A percentile compares a stretch with the other conserved stretches of the same genome.
Evolutionary conservation across 108 stramenopile species (phyloP).

Genomic region (Fragilariopsis cylindrus): DNA sequence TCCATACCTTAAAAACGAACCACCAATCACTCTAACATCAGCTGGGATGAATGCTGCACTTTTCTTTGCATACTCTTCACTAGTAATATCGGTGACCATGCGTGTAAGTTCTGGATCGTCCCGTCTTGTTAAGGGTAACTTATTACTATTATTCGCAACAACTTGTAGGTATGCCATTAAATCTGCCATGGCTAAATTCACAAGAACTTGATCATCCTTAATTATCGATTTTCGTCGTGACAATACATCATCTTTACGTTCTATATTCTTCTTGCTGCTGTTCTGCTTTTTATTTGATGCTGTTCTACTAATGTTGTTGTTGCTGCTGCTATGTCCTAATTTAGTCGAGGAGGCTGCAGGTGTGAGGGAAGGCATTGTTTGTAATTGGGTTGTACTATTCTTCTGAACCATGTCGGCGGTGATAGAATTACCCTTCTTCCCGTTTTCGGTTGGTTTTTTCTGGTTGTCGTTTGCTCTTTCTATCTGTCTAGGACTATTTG

Average conservation of each 20-base stretch:
- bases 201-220: conserved; percentile 58
- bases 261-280: not conserved
- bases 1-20: conserved; percentile 69
- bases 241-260: conserved; percentile 19
- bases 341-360: not conserved
- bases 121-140: conserved; percentile 77
- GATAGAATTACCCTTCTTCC: too few species aligned
- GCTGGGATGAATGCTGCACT: conserved; percentile 83
- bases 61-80: conserved; percentile 79
- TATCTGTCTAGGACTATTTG: too few species aligned
- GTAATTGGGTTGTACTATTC: too few species aligned
- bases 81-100: conserved; percentile 59
- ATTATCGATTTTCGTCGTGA: conserved; percentile 19
- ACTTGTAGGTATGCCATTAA: conserved; percentile 87
- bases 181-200: conserved; percentile 82
- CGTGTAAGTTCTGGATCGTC: conserved; percentile 80
- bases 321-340: too few species aligned
- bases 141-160: conserved; percentile 80
- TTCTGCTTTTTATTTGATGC: not conserved
- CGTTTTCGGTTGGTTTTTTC: too few species aligned
- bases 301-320: too few species aligned
- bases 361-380: not conserved
- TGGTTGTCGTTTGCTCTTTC: too few species aligned
- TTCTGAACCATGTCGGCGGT: too few species aligned
- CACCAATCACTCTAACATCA: conserved; percentile 78